Base-by-base conservation (phyloP, 768 basidiomycete genomes). In the Lyophyllum shimeji region DNA sequence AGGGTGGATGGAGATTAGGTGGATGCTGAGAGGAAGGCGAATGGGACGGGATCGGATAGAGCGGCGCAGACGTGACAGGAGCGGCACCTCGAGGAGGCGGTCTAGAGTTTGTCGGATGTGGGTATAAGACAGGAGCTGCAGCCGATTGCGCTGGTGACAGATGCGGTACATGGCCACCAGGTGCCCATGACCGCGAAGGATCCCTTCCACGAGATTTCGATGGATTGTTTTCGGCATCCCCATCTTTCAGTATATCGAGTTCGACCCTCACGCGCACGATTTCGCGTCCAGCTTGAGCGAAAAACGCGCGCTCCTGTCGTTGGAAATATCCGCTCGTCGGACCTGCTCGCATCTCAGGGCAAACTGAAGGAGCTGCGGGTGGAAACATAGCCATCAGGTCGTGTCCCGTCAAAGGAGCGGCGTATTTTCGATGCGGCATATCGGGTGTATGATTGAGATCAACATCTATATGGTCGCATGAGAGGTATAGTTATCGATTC, bases 351-450 rank as follows among this genome's bases (percentile, higher is more conserved):
- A 83, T 76, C 60, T 82, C 82, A 27, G 76, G 73, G 49, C 80
- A 81, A 47, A 70, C 78, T 44, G 79, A 76, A 1, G 89, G 89
- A 15, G 87, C 80, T 3, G 83, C 74, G 5, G 89, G 80, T 0
- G 90, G 90, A 66, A 91, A 92, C 74, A 92, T 81, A 13, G 87
- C 87, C 90, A 92, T 92, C 62, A 92, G 80, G 61, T 92, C 88
- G 62, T 92, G 89, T 1, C 89, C 89, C 0, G 87, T 89, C 4
- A 88, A 86, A 1, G 90, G 90, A 0, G 86, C 82, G 17, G 89
- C 89, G 66, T 83, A 89, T 60, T 84, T 85, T 55, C 85, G 75
- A 2, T 79, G 71, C 2, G 72, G 67, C 56, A 76, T 72, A 60
- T 79, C 80, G 53, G 77, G 73, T 39, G 78, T 73, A 55, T 82